Evolutionary conservation across 2,329 filamentous ascomycete species (phyloP).

Genomic region (Aspergillus intermedius): DNA sequence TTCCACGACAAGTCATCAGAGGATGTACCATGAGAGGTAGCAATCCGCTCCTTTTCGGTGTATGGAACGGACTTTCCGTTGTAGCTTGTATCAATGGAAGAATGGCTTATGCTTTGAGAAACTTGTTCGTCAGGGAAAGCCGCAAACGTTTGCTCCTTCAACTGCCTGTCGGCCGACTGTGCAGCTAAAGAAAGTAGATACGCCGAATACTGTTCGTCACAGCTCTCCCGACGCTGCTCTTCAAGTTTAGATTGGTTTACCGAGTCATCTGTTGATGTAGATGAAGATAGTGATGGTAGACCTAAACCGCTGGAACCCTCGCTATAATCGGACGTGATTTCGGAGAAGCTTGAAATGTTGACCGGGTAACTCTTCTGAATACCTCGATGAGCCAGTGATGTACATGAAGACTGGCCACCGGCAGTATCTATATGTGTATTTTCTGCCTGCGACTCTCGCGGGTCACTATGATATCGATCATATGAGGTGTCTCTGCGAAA

Average conservation of each 20-base stretch:
- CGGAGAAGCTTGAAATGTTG: constrained; percentile 54
- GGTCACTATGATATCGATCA: constrained; percentile 31
- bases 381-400: constrained; percentile 45
- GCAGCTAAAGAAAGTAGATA: constrained; percentile 75
- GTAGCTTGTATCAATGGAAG: constrained; percentile 37
- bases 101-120: constrained; percentile 43
- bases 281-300: constrained; percentile 40
- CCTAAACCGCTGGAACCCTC: constrained; percentile 39
- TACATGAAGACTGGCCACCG: constrained; percentile 38
- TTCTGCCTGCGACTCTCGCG: neutral
- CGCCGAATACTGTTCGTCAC: constrained; percentile 67
- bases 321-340: constrained; percentile 56
- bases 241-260: constrained; percentile 26
- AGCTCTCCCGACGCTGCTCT: constrained; percentile 46
- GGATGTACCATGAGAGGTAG: constrained; percentile 37
- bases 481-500: constrained; percentile 24
- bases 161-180: constrained; percentile 69
- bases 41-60: constrained; percentile 20
- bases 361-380: constrained; percentile 51
- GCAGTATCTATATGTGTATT: constrained; percentile 2
- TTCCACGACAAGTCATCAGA: constrained; percentile 58
- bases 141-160: constrained; percentile 58
- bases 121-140: constrained; percentile 45
- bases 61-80: constrained; percentile 22
- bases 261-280: constrained; percentile 22